Conservation (phyloP, 2,329 filamentous ascomycete genomes). For the Decorospora gaudefroyi region DNA sequence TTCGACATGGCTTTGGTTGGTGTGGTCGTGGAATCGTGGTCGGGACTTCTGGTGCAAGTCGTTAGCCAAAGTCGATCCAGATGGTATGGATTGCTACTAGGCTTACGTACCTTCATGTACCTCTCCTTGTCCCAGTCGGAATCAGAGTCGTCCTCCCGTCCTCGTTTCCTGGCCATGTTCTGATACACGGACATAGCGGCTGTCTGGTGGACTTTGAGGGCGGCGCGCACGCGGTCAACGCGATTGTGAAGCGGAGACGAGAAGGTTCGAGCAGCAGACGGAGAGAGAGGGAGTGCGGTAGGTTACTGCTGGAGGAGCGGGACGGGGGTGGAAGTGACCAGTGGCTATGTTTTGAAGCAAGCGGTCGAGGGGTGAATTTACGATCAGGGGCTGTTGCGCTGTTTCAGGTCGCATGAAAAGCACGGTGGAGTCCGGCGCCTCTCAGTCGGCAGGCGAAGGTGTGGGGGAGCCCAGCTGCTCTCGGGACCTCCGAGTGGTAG, state of each 20-base stretch:
- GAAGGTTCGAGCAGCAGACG: conserved; percentile 13
- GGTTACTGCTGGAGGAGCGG: conserved; percentile 17
- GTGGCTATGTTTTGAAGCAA: conserved; percentile 41
- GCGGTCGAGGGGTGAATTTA: conserved; percentile 26
- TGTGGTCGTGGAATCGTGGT: conserved; percentile 26
- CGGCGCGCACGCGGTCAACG: conserved; percentile 29
- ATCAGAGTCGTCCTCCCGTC: conserved; percentile 43
- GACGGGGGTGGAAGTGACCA: conserved; percentile 20
- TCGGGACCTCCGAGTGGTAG: conserved; percentile 7
- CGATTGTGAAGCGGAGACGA: conserved; percentile 19
- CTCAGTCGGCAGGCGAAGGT: conserved; percentile 14
- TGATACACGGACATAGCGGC: conserved; percentile 41
- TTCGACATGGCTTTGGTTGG: conserved; percentile 23
- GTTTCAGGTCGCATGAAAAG: conserved; percentile 43
- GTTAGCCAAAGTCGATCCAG: conserved; percentile 16
- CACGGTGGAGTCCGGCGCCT: conserved; percentile 22
- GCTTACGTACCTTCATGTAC: conserved; percentile 36
- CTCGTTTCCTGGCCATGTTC: conserved; percentile 37
- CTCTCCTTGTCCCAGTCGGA: conserved; percentile 39
- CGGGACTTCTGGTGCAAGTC: conserved; percentile 36
- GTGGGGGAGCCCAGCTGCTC: conserved; percentile 15
- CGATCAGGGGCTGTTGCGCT: conserved; percentile 41
- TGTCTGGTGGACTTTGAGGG: conserved; percentile 9
- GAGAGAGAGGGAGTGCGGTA: conserved; percentile 20
- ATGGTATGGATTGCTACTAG: too few species aligned